Base-by-base conservation (phyloP, 2,329 filamentous ascomycete genomes). In the Fusarium concolor region DNA sequence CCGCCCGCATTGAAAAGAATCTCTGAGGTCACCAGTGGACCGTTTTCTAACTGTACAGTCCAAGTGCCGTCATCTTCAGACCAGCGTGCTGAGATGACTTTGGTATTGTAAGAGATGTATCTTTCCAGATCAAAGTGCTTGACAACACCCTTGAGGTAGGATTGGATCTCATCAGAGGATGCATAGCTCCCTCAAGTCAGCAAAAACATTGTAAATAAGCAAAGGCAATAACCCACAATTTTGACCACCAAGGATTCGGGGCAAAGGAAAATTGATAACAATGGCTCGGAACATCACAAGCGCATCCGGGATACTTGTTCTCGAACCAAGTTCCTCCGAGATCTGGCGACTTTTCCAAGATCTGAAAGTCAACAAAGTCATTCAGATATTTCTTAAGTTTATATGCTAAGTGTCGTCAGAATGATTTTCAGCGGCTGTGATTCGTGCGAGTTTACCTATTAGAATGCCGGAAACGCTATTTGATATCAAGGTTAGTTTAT, bases 281-380 rank as follows among this genome's bases (percentile, higher is more conserved):
- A 70, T 85, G 84, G 1, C 83, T 79, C 2, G 83, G 84, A 0
- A 86, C 80, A 55, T 87, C 86, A 71, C 85, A 88, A 53, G 79
- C 79, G 67, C 85, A 87, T 12, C 62, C 56, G 2, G 20, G 86
- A 62, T 89, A 89, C 20, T 81, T 79, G 70, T 87, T 88, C 71
- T 88, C 86, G 64, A 82, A 81, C 86, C 86, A 89, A 0, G 86
- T 88, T 4, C 86, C 86, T 20, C 85, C 86, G 12, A 87, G 79
- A 20, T 83, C 81, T 10, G 77, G 73, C 62, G 87, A 87, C 77
- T 87, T 88, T 67, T 88, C 86, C 71, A 87, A 87, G 42, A 87
- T 75, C 38, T 65, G 56, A 5, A 70, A 52, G 4, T 22, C 33
- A 0, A 47, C 42, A 28, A 56, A 63, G 22, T 61, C 62, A 4